A percentile compares a stretch with the other conserved stretches of the same genome.
phyloP scores from a whole-genome alignment of 768 basidiomycete genomes.

The Boletus subparvulus region DNA sequence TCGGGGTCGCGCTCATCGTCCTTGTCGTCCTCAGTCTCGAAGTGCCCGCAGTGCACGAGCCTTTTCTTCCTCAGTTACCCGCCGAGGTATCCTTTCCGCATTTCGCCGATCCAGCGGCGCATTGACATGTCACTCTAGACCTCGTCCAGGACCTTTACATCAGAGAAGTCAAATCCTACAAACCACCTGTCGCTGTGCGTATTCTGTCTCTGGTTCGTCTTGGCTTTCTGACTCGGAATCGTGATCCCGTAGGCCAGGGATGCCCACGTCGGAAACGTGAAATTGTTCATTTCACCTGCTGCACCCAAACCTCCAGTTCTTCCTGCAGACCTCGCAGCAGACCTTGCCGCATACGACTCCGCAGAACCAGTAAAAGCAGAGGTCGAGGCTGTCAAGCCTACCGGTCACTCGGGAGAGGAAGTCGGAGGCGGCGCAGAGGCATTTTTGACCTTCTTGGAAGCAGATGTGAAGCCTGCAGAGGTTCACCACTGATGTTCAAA shows the following conservation, averaged over 20 bases:
- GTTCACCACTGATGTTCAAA: constrained; percentile 46
- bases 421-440: constrained; percentile 58
- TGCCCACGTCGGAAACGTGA: constrained; percentile 86
- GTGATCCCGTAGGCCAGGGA: constrained; percentile 68
- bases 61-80: constrained; percentile 60
- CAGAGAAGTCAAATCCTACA: constrained; percentile 87
- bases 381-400: constrained; percentile 36
- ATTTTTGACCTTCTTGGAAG: constrained; percentile 79
- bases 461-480: constrained; percentile 69
- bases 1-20: constrained; percentile 10
- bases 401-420: constrained; percentile 20
- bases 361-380: constrained; percentile 64
- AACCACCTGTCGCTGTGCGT: constrained; percentile 69
- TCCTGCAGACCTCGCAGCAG: constrained; percentile 82
- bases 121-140: constrained; percentile 49
- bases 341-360: constrained; percentile 83
- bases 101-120: constrained; percentile 23
- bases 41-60: constrained; percentile 51
- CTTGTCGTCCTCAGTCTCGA: constrained; percentile 32
- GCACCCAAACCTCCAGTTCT: constrained; percentile 73
- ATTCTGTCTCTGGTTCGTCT: neutral
- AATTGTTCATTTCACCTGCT: constrained; percentile 73
- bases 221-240: neutral
- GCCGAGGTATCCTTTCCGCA: constrained; percentile 54
- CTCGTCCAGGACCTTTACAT: constrained; percentile 91